Conservation (phyloP, 2,329 filamentous ascomycete genomes). For the Aureobasidium subglaciale region DNA sequence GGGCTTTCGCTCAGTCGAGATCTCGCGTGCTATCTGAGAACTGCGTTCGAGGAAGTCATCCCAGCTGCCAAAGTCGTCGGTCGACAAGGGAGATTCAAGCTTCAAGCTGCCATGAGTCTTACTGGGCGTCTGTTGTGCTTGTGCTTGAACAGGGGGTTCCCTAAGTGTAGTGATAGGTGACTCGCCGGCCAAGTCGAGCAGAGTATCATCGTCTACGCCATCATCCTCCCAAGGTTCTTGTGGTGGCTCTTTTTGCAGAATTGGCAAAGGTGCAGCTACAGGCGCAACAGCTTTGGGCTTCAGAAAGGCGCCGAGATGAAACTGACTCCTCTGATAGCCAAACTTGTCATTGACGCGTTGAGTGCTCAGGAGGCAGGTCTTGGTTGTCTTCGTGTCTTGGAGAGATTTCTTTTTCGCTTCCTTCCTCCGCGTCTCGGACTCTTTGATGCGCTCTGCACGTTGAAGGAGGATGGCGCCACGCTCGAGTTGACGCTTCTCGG, state of each 20-base stretch:
- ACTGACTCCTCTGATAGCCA: constrained; percentile 30
- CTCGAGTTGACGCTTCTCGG: constrained; percentile 28
- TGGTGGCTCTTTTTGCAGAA: not conserved
- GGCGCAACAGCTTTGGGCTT: constrained; percentile 4
- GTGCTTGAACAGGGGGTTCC: not conserved
- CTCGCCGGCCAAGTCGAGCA: constrained; percentile 21
- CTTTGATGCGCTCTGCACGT: constrained; percentile 27
- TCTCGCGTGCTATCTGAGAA: constrained; percentile 40
- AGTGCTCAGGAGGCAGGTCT: constrained; percentile 23
- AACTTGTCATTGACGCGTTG: constrained; percentile 28
- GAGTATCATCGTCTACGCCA: constrained; percentile 27
- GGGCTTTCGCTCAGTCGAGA: constrained; percentile 18
- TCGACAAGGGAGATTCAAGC: not conserved
- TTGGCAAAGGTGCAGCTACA: not conserved
- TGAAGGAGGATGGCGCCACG: constrained; percentile 28
- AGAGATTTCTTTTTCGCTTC: constrained; percentile 28
- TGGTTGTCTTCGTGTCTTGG: constrained; percentile 10
- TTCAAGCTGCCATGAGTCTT: not conserved
- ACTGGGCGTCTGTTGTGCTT: not conserved
- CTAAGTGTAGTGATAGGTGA: not conserved
- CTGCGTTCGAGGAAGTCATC: constrained; percentile 37
- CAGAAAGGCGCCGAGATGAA: constrained; percentile 31
- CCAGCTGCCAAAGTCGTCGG: constrained; percentile 22
- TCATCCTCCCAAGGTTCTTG: constrained; percentile 16
- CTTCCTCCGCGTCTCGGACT: constrained; percentile 26